Conservation (phyloP, 371 early-diverging fungal species). For the Thermomucor indicae-seudaticae region DNA sequence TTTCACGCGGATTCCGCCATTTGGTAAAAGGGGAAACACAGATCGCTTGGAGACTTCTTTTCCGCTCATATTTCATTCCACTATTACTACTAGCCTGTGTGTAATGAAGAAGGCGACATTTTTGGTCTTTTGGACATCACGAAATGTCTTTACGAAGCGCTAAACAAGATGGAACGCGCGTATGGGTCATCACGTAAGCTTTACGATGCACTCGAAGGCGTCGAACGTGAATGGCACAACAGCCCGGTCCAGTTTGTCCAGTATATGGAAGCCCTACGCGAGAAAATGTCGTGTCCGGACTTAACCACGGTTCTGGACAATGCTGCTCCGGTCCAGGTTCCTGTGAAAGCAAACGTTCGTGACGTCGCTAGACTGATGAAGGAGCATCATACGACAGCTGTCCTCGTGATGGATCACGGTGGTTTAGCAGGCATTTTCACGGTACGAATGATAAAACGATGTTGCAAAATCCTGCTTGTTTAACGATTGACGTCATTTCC, state of each 20-base stretch:
- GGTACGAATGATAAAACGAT: conserved; percentile 63
- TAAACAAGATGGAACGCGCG: conserved; percentile 93
- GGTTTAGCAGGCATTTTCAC: conserved; percentile 85
- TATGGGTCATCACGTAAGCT: conserved; percentile 85
- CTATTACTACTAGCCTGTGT: conserved; percentile 68
- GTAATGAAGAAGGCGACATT: conserved; percentile 88
- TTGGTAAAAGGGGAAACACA: conserved; percentile 50
- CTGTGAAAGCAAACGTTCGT: conserved; percentile 75
- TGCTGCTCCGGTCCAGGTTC: conserved; percentile 56
- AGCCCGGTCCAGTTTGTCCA: conserved; percentile 34
- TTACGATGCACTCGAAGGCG: conserved; percentile 90
- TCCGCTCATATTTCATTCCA: background rate
- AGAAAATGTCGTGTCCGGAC: conserved; percentile 81
- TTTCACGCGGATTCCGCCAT: conserved; percentile 91
- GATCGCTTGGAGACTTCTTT: background rate
- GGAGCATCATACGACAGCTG: conserved; percentile 78
- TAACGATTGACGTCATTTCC: background rate
- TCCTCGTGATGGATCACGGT: conserved; percentile 76
- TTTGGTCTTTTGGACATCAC: conserved; percentile 95
- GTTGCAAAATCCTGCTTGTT: background rate
- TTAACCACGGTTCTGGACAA: conserved; percentile 66
- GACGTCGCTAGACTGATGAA: conserved; percentile 88
- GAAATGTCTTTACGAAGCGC: conserved; percentile 90
- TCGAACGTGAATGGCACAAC: conserved; percentile 81
- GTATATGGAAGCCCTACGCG: conserved; percentile 54